A percentile compares a stretch with the other conserved stretches of the same genome.
These are phyloP conservation scores for Wickerhamomyces sp. DNA, from an alignment of 1,139 yeast genomes.

Conservation along the genomic window DNA sequence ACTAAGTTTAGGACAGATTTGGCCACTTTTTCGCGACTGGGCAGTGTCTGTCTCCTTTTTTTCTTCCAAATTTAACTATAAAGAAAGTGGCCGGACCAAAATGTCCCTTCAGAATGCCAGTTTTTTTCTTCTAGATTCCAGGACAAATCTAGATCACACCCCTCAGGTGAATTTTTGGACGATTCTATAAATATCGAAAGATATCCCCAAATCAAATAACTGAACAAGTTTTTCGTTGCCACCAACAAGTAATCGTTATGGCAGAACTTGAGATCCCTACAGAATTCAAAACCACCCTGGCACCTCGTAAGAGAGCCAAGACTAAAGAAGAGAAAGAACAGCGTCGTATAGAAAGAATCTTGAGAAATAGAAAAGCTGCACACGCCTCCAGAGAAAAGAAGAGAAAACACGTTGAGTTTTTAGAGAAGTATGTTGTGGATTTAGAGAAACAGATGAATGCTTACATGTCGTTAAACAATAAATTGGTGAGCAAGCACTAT, in stretches of 20 bases:
- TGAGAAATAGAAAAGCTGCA: conserved; percentile 94
- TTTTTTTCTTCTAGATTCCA: too few relatives aligned
- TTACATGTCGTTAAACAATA: conserved; percentile 11
- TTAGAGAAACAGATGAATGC: conserved; percentile 34
- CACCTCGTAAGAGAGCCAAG: conserved; percentile 95
- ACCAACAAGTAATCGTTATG: conserved; percentile 3
- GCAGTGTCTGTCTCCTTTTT: too few relatives aligned
- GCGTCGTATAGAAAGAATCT: conserved; percentile 84
- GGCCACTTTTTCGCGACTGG: too few relatives aligned
- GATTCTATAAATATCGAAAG: too few relatives aligned
- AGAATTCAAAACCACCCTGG: conserved; percentile 46
- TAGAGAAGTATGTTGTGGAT: conserved; percentile 59
- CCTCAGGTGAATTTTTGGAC: too few relatives aligned
- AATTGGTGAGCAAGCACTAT: conserved; percentile 11
- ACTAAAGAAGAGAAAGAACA: conserved; percentile 97
- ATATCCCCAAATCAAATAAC: not conserved
- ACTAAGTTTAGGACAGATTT: too few relatives aligned
- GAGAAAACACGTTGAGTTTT: conserved; percentile 82
- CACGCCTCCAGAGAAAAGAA: conserved; percentile 97
- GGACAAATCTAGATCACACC: too few relatives aligned
- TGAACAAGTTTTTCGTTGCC: not conserved
- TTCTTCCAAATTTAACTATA: too few relatives aligned
- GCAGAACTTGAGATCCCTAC: conserved; percentile 25
- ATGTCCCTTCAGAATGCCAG: too few relatives aligned
- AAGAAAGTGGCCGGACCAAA: too few relatives aligned